Evolutionary conservation across 495 filamentous ascomycete species (phyloP).

Genomic region (Chaetomium cochliodes): DNA sequence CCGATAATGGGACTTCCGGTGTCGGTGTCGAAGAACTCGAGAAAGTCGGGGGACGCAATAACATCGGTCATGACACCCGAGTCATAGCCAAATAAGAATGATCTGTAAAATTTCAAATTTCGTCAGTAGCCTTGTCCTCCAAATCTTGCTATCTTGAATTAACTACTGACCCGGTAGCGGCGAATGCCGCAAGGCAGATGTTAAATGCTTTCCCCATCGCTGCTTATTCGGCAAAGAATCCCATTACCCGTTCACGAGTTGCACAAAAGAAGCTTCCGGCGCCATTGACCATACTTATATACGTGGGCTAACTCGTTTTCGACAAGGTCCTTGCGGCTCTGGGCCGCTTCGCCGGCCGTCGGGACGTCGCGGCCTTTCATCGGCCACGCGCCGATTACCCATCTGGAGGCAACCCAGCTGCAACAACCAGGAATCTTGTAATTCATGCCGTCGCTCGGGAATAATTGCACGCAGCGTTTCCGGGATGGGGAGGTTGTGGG

Average conservation of each 20-base stretch:
- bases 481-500: neutral
- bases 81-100: slow-evolving; percentile 56
- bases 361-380: too few relatives aligned
- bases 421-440: too few relatives aligned
- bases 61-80: slow-evolving; percentile 56
- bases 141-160: neutral
- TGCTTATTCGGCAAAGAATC: neutral
- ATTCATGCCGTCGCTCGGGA: too few relatives aligned
- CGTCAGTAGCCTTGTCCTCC: neutral
- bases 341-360: too few relatives aligned
- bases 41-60: slow-evolving; percentile 44
- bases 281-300: neutral
- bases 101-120: slow-evolving; percentile 11
- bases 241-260: too few relatives aligned
- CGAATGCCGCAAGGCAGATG: slow-evolving; percentile 45
- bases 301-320: too few relatives aligned
- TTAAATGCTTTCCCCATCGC: slow-evolving; percentile 48
- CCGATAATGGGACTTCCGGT: slow-evolving; percentile 19
- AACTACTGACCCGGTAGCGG: slow-evolving; percentile 41
- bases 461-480: too few relatives aligned
- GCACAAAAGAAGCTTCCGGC: too few relatives aligned
- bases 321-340: too few relatives aligned
- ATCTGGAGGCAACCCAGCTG: too few relatives aligned
- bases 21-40: slow-evolving; percentile 19
- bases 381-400: too few relatives aligned